phyloP scores from a whole-genome alignment of 768 basidiomycete genomes.

The Rubroboletus pulcherrimus region DNA sequence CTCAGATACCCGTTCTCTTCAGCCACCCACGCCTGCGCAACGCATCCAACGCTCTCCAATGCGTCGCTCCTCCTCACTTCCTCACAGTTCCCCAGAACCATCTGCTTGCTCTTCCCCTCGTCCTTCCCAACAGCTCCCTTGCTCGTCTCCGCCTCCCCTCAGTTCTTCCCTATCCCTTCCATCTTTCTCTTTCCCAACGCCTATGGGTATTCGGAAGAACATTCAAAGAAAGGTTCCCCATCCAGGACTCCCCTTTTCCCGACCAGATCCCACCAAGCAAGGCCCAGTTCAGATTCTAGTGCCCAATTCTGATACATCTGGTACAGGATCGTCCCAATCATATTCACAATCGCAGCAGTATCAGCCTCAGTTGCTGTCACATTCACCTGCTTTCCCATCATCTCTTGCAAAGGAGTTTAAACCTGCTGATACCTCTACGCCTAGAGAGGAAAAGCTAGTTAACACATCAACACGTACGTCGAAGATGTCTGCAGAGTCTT shows the following conservation, averaged over 20 bases:
- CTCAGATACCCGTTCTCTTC: constrained; percentile 15
- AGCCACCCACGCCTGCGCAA: constrained; percentile 30
- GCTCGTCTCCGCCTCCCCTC: constrained; percentile 12
- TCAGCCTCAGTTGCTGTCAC: constrained; percentile 11
- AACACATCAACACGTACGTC: not conserved
- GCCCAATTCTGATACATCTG: constrained; percentile 55
- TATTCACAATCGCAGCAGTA: constrained; percentile 33
- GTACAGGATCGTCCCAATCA: constrained; percentile 32
- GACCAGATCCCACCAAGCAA: constrained; percentile 25
- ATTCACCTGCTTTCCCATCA: constrained; percentile 12
- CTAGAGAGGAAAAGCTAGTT: constrained; percentile 1
- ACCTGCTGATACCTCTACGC: constrained; percentile 20
- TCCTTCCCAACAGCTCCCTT: constrained; percentile 2
- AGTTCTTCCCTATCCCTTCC: constrained; percentile 12
- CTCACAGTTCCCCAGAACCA: constrained; percentile 8
- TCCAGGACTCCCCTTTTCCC: constrained; percentile 35
- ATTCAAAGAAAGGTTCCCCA: constrained; percentile 46
- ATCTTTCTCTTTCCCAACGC: constrained; percentile 3
- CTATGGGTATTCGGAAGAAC: constrained; percentile 18
- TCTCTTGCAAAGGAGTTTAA: constrained; percentile 22
- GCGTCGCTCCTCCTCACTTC: constrained; percentile 3
- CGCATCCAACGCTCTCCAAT: constrained; percentile 8
- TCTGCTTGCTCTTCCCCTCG: not conserved
- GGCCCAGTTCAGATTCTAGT: constrained; percentile 46
- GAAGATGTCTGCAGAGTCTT: constrained; percentile 3